Evolutionary conservation across 2,329 filamentous ascomycete species (phyloP), one percentile per base, ranked within the genome.

Genomic region (Trichoderma sp.): DNA sequence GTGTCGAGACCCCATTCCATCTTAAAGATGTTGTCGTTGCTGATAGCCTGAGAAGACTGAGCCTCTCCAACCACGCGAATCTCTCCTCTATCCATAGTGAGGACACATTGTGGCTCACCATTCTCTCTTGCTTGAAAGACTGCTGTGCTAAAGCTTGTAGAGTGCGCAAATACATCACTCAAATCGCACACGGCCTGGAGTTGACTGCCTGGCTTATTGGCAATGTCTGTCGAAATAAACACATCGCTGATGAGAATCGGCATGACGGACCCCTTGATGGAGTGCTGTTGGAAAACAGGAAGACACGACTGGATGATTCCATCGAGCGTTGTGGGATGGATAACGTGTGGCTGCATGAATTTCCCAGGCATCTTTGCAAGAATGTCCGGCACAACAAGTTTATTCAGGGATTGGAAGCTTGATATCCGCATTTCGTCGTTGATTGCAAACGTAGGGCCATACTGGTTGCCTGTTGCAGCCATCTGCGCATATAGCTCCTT

Each of bases 321-420:
- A 74, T 90, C 88, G 11, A 90, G 80, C 0, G 87, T 88, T 5
- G 86, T 84, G 0, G 88, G 88, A 73, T 90, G 88, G 15, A 90
- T 83, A 4, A 88, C 67, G 74, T 89, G 86, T 4, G 83, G 80
- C 73, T 84, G 88, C 75, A 89, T 86, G 64, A 84, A 88, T 14
- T 82, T 78, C 43, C 80, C 80, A 0, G 87, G 87, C 87, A 89
- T 89, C 51, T 79, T 82, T 3, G 83, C 79, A 73, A 79, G 83
- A 2, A 86, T 89, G 72, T 88, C 82, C 0, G 86, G 84, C 3
- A 87, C 79, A 11, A 77, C 75, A 3, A 88, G 77, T 2, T 78
- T 79, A 60, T 80, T 81, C 39, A 82, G n/a, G 32, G 66, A 70
- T n/a, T 62, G 66, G 4, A 18, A 62, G 2, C 3, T 26, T 21